phyloP scores from a whole-genome alignment of 805 yeast species.

The Candida sonorensis region DNA sequence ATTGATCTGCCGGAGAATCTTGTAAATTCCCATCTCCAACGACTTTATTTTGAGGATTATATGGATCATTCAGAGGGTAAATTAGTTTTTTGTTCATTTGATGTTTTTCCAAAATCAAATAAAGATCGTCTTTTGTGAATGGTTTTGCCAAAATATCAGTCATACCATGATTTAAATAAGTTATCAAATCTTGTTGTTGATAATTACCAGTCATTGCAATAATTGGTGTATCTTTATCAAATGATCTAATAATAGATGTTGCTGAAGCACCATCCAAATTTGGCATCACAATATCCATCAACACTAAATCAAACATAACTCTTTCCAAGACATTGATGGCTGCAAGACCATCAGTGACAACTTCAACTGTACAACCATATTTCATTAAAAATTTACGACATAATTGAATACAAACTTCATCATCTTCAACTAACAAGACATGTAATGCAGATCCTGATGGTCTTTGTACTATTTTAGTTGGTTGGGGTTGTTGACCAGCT shows the following conservation, averaged over 20 bases:
- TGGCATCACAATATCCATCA: slow-evolving; percentile 90
- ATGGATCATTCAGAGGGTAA: slow-evolving; percentile 18
- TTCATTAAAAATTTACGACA: slow-evolving; percentile 77
- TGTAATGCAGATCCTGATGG: slow-evolving; percentile 42
- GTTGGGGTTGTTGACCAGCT: slow-evolving; percentile 19
- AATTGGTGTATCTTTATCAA: slow-evolving; percentile 81
- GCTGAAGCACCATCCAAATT: slow-evolving; percentile 87
- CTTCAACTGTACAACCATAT: slow-evolving; percentile 89
- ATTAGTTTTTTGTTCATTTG: slow-evolving; percentile 36
- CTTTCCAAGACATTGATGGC: slow-evolving; percentile 75
- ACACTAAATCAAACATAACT: slow-evolving; percentile 64
- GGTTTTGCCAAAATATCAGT: slow-evolving; percentile 92
- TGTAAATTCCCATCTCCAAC: too few relatives aligned
- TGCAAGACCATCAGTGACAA: slow-evolving; percentile 85
- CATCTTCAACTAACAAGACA: slow-evolving; percentile 75
- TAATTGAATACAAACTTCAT: slow-evolving; percentile 72
- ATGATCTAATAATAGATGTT: slow-evolving; percentile 78
- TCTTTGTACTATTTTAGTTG: slow-evolving; percentile 16
- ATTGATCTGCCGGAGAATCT: background rate
- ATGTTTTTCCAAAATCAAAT: slow-evolving; percentile 70
- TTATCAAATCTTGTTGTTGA: slow-evolving; percentile 72
- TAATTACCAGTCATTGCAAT: slow-evolving; percentile 93
- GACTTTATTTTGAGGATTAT: slow-evolving; percentile 9
- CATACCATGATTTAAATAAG: slow-evolving; percentile 82
- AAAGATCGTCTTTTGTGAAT: slow-evolving; percentile 80